phyloP scores from a whole-genome alignment of 1,284 basidiomycete genomes.

The Wallemia ichthyophaga region DNA sequence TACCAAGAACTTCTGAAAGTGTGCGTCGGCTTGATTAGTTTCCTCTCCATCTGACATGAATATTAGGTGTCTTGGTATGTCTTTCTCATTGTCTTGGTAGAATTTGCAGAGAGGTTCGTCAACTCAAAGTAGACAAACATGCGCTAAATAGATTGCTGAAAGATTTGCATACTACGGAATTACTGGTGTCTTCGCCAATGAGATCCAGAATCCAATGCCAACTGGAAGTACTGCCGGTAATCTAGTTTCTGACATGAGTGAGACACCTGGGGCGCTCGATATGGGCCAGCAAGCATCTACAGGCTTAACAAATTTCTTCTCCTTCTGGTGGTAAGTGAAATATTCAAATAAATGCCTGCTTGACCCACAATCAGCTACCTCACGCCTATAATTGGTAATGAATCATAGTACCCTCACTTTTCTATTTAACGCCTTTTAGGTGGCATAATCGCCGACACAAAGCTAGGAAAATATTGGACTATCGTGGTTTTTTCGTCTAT shows the following conservation, averaged over 20 bases:
- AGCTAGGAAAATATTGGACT: neutral
- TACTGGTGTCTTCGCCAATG: conserved; percentile 11
- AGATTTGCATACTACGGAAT: neutral
- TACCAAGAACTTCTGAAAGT: neutral
- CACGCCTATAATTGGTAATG: too few species aligned
- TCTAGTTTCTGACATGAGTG: neutral
- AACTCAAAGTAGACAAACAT: neutral
- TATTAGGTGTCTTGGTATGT: conserved; percentile 10
- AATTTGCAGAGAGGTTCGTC: conserved; percentile 8
- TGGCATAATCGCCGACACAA: conserved; percentile 1
- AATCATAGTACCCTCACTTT: too few species aligned
- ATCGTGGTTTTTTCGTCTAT: neutral
- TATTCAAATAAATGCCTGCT: too few species aligned
- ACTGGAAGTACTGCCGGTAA: conserved; percentile 9
- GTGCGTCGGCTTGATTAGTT: neutral
- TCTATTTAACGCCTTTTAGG: conserved; percentile 2
- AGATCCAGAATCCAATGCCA: conserved; percentile 11
- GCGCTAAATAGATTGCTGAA: neutral
- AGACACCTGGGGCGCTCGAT: conserved; percentile 10
- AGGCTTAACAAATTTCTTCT: conserved; percentile 5
- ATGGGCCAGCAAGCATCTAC: conserved; percentile 11
- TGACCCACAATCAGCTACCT: too few species aligned
- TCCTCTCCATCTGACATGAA: conserved; percentile 10
- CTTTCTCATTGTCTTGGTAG: conserved; percentile 13
- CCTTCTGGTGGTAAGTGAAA: conserved; percentile 2